Conservation (phyloP, 768 basidiomycete genomes). For the Cystobasidium onofrii region DNA sequence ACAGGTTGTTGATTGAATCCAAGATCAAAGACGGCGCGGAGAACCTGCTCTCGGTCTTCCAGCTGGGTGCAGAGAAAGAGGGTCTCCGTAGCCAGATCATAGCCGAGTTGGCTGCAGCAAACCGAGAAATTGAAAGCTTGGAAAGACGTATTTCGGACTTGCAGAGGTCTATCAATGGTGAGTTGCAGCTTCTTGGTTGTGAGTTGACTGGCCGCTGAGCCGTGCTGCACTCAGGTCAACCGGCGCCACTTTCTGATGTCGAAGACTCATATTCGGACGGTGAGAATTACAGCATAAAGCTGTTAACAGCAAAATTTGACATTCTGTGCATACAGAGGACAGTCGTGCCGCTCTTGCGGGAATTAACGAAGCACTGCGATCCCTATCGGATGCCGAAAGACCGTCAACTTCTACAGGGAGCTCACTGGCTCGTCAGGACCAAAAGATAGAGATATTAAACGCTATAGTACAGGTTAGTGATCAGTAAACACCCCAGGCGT, state of each 20-base stretch:
- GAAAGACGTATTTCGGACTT: constrained; percentile 53
- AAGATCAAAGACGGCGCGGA: constrained; percentile 87
- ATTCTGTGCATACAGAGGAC: constrained; percentile 4
- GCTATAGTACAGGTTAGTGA: constrained; percentile 40
- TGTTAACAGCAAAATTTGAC: not conserved
- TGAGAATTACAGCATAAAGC: not conserved
- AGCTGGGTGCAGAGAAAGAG: constrained; percentile 33
- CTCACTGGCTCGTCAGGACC: constrained; percentile 27
- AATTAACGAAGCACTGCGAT: constrained; percentile 9
- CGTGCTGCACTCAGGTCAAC: constrained; percentile 44
- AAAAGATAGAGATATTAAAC: constrained; percentile 29
- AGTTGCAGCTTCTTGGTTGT: constrained; percentile 37
- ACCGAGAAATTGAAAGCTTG: constrained; percentile 62
- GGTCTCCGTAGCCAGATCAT: constrained; percentile 63
- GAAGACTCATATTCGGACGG: constrained; percentile 27
- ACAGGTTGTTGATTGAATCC: constrained; percentile 64
- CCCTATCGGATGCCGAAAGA: not conserved
- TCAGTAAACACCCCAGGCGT: too few species aligned
- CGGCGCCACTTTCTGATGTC: constrained; percentile 1
- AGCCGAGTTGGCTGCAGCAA: constrained; percentile 67
- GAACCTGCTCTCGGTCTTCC: constrained; percentile 56
- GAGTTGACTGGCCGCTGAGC: not conserved
- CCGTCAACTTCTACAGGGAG: constrained; percentile 18
- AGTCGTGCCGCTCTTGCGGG: constrained; percentile 5
- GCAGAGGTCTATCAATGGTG: constrained; percentile 46